phyloP scores from a whole-genome alignment of 768 basidiomycete species.

The Rhodocollybia butyracea region DNA sequence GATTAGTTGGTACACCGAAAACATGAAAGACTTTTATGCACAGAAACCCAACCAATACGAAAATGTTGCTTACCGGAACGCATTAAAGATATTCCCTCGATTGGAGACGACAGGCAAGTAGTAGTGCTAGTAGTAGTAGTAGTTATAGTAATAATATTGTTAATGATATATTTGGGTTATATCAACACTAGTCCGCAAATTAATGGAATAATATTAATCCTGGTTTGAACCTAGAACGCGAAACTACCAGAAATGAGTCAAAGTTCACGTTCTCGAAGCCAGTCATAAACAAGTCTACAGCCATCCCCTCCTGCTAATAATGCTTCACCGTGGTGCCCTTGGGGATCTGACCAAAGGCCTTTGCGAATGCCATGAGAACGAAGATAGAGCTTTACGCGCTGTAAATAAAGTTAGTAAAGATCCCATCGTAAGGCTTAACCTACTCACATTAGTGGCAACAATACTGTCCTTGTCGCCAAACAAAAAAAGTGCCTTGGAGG shows the following conservation, averaged over 20 bases:
- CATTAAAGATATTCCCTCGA: conserved; percentile 47
- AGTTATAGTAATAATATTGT: neutral
- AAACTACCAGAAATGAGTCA: neutral
- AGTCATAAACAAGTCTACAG: conserved; percentile 56
- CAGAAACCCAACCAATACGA: conserved; percentile 35
- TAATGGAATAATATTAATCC: too few species aligned
- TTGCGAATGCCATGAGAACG: conserved; percentile 69
- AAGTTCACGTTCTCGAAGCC: conserved; percentile 42
- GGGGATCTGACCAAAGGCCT: conserved; percentile 61
- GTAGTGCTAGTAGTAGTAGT: neutral
- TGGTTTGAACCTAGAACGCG: neutral
- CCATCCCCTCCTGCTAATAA: conserved; percentile 49
- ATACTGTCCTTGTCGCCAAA: conserved; percentile 85
- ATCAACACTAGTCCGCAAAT: neutral
- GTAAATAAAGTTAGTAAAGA: conserved; percentile 6
- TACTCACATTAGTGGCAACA: conserved; percentile 62
- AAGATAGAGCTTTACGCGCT: conserved; percentile 76
- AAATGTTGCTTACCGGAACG: conserved; percentile 46
- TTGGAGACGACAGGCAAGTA: conserved; percentile 4
- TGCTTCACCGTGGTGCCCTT: conserved; percentile 62
- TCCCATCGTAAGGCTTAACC: neutral
- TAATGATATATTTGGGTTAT: neutral
- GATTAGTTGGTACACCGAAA: conserved; percentile 58
- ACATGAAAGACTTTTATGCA: conserved; percentile 47
- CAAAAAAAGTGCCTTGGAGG: conserved; percentile 64